These are phyloP conservation scores for Talaromyces rugulosus DNA, from an alignment of 2,329 filamentous ascomycete genomes.

Conservation along the genomic window DNA sequence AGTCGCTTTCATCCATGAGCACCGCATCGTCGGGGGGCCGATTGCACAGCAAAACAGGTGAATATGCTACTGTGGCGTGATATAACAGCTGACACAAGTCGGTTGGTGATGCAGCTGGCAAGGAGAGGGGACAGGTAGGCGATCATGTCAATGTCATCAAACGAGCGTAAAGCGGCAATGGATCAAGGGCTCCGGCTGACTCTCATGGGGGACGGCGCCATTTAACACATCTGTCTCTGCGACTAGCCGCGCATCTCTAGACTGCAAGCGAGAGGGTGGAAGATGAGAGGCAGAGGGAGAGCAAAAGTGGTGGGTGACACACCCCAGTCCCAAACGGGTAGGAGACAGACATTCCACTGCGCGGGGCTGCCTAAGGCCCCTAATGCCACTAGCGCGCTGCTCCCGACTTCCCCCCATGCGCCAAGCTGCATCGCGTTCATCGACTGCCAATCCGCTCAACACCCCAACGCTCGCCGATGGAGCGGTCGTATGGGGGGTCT, in stretches of 20 bases:
- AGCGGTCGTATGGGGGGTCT: too few relatives aligned
- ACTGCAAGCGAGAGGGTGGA: too few relatives aligned
- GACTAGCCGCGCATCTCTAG: too few relatives aligned
- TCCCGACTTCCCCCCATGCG: not conserved
- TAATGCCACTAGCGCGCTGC: not conserved
- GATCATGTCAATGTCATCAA: not conserved
- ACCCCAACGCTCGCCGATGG: too few relatives aligned
- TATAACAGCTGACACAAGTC: not conserved
- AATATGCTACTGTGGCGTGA: not conserved
- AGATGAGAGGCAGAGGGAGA: not conserved
- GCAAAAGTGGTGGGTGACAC: not conserved
- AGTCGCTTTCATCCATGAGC: constrained; percentile 8
- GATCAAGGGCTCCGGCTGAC: not conserved
- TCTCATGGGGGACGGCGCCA: not conserved
- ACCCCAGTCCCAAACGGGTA: not conserved
- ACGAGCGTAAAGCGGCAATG: not conserved
- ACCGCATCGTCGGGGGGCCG: constrained; percentile 2
- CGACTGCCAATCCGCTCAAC: not conserved
- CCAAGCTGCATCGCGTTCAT: too few relatives aligned
- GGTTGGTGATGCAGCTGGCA: not conserved
- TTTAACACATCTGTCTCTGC: too few relatives aligned
- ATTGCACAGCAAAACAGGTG: not conserved
- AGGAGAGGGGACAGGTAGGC: not conserved
- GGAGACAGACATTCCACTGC: not conserved
- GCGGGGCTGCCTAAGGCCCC: not conserved